Conservation (phyloP, 768 basidiomycete species). For the Brasilioporus rufonigricans region DNA sequence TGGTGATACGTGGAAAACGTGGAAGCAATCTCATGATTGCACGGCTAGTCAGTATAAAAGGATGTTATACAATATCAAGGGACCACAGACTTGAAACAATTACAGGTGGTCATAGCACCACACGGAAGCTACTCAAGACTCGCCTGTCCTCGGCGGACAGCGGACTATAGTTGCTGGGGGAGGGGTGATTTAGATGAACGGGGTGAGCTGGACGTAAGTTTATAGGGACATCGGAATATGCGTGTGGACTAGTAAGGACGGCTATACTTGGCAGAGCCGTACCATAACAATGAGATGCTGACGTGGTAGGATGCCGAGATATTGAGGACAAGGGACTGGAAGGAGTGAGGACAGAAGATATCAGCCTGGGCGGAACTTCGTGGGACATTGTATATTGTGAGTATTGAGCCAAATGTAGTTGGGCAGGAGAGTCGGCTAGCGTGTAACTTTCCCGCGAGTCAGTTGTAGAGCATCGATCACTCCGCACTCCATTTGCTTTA, state of each 20-base stretch:
- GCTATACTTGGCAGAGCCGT: slow-evolving; percentile 26
- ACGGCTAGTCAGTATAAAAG: background rate
- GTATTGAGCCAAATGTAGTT: slow-evolving; percentile 4
- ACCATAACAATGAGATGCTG: slow-evolving; percentile 4
- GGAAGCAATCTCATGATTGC: background rate
- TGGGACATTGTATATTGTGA: slow-evolving; percentile 12
- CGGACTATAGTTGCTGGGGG: slow-evolving; percentile 35
- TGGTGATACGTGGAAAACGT: background rate
- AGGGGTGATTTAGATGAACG: slow-evolving; percentile 24
- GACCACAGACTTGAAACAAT: background rate
- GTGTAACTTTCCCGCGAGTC: slow-evolving; percentile 19
- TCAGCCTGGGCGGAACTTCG: slow-evolving; percentile 9
- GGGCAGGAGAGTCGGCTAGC: slow-evolving; percentile 9
- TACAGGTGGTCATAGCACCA: slow-evolving; percentile 39
- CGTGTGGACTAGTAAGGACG: slow-evolving; percentile 8
- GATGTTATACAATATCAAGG: slow-evolving; percentile 5
- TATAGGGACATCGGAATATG: background rate
- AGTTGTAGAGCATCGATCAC: slow-evolving; percentile 18
- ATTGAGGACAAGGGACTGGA: slow-evolving; percentile 12
- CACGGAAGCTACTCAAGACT: slow-evolving; percentile 54
- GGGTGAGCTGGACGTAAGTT: slow-evolving; percentile 4
- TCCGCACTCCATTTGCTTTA: slow-evolving; percentile 43
- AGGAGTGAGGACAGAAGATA: slow-evolving; percentile 14
- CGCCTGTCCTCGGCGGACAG: slow-evolving; percentile 57
- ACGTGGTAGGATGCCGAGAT: slow-evolving; percentile 5